Base-by-base conservation (phyloP, 1,284 basidiomycete species). In the Pulchroboletus neoregius region DNA sequence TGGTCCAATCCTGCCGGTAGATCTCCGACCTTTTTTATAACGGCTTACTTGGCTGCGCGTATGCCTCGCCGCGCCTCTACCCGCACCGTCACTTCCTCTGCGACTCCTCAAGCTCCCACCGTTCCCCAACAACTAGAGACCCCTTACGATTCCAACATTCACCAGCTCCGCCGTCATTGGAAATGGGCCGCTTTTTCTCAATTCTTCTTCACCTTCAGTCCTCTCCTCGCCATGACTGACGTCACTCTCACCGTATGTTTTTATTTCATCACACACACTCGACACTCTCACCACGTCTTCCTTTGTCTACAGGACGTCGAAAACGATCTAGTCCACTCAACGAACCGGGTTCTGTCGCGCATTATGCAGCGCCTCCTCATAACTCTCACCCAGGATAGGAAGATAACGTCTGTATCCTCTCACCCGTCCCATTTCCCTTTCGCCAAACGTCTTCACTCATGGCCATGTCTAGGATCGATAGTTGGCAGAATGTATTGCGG, bases 111-210 rank as follows among this genome's bases (percentile, higher is more conserved):
- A 48, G 54, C 55, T 23, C 48, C 41, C 51, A 37, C 55, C 54
- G 41, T 54, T 33, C 39, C 32, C 56, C 49, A 61, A 51, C 57
- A 58, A 44, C 37, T 58, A 58, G 65, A 52, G 47, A 61, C 57
- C 54, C 58, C 57, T 65, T 70, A 67, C 46, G 70, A 71, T 53
- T 57, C 68, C 48, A 69, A 74, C 52, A 69, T 79, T 51, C 64
- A 77, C 52, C 56, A 65, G 30, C 62, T 71, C 34, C 75, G 87
- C 48, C 78, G 71, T 41, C 75, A 87, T 48, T 89, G 87, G 87
- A 87, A 86, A 72, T 91, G 87, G 87, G 88, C 87, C 10, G 83
- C 82, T 20, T 83, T 89, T 63, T 77, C 78, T 66, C 87, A 91
- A 63, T 89, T 90, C 73, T 84, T 87, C 71, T 82, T 75, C 61